Conservation (phyloP, 1,284 basidiomycete genomes). For the Cutaneotrichosporon spelunceum region DNA sequence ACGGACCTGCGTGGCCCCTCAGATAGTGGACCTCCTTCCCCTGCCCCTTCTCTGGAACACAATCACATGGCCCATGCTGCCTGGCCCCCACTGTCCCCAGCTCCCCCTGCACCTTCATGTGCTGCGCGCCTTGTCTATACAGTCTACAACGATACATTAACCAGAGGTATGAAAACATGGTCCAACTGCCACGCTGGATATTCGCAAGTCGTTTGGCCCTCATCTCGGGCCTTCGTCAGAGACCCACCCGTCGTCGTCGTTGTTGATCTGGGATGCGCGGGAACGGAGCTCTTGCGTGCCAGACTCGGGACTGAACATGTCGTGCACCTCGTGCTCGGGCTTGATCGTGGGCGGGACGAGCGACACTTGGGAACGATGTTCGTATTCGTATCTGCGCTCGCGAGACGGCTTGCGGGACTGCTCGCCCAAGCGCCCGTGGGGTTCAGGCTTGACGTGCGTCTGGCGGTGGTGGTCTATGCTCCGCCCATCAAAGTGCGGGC, state of each 20-base stretch:
- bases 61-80: not conserved
- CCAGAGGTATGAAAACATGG: not conserved
- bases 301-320: not conserved
- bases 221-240: not conserved
- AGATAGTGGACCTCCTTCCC: too few species aligned
- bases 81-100: not conserved
- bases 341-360: not conserved
- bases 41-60: not conserved
- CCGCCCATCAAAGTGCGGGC: not conserved
- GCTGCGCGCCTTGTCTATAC: not conserved
- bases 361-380: not conserved
- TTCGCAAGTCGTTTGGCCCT: not conserved
- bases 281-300: not conserved
- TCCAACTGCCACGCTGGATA: not conserved
- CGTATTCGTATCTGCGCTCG: not conserved
- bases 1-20: too few species aligned
- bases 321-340: not conserved
- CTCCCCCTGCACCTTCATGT: not conserved
- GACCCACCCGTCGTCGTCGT: not conserved
- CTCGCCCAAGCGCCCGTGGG: not conserved
- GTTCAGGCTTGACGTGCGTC: not conserved
- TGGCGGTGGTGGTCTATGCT: constrained; percentile 1
- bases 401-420: not conserved
- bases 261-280: not conserved
- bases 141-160: constrained; percentile 1